Evolutionary conservation across 129 eudicot genomes (phyloP), one percentile per base, ranked within the genome.

Genomic region (Flaveria robusta): DNA sequence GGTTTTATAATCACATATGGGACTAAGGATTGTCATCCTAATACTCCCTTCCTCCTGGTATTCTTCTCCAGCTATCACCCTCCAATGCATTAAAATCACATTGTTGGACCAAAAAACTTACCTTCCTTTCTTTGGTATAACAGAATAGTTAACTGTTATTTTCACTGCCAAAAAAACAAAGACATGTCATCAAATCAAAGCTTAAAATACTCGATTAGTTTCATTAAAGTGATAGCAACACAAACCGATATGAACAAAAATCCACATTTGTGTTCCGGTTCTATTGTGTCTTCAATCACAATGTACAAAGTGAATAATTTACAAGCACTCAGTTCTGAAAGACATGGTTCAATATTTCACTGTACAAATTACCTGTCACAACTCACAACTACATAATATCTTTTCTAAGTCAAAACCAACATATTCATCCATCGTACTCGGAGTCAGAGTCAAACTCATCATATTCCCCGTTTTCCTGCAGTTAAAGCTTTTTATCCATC

Each of bases 391-490:
- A 43, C 42, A 14, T 18, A 16, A 26, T n/a, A 60, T 60, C 34
- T 15, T 2, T 43, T 29, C 79, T 46, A 60, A 18, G 70, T 45
- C 23, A 75, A 60, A 63, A 15, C 12, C 43, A 81, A 74, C 27
- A 70, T 18, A 45, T 34, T 59, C 76, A 76, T 60, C 60, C 88
- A 34, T 85, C 89, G 66, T 79, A 89, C 19, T 91, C 96, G 1
- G 89, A 78, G 72, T 87, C 97, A 13, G 83, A 87, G 39, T 85
- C 89, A 19, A 75, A 24, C 49, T 77, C 79, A 26, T 60, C 69
- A 45, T 84, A 77, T 77, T 89, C 93, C 26, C 96, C 88, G 79
- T 75, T 84, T 82, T 92, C 97, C 97, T 92, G 86, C 71, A 81
- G 67, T 54, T 23, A 27, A 18, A 19, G 62, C n/a, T 71, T 51